Base-by-base conservation (phyloP, 2,329 filamentous ascomycete genomes). In the Drechslerella dactyloides region DNA sequence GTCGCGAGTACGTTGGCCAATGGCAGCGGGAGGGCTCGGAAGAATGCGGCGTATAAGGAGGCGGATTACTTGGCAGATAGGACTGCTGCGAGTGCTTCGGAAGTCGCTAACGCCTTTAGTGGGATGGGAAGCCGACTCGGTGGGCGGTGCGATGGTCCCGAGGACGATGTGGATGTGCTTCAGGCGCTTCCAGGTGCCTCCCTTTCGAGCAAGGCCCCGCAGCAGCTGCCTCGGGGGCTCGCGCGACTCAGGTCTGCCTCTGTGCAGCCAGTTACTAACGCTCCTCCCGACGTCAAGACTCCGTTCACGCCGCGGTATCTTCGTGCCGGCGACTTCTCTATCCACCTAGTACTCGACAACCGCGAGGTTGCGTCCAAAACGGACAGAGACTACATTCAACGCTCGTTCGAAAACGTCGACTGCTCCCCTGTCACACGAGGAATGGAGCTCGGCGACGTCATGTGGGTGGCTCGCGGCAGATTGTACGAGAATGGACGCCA, bases 351-450 rank as follows among this genome's bases (percentile, higher is more conserved):
- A 1, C 82, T 94, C 17, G 90, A 94, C 76, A 85, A 84, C 37
- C 89, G 90, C 27, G 90, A 94, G 80, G 83, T 93, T 48, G 85
- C 89, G 33, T 84, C 89, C 4, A 74, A 69, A 57, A 88, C 85
- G 74, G 89, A 93, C 76, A 84, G 90, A 62, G 88, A 91, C 75
- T 93, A 93, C 76, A 89, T 93, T 78, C 85, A 89, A 75, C 85
- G 89, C 21, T 86, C 91, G 76, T 84, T 94, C 11, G 80, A 82
- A 10, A 89, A 90, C 74, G 86, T 84, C 74, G 88, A 87, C 0
- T 83, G 89, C 17, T 83, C 81, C 19, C 86, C 89, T 0, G 84
- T 89, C 19, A 87, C 90, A 78, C 85, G 89, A 17, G 83, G 85
- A 2, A 81, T 93, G 33, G 87, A 90, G 73, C 81, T 93, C 0